These are phyloP conservation scores for Solanum habrochaites DNA, from an alignment of 257 asterid genomes.

Conservation along the genomic window DNA sequence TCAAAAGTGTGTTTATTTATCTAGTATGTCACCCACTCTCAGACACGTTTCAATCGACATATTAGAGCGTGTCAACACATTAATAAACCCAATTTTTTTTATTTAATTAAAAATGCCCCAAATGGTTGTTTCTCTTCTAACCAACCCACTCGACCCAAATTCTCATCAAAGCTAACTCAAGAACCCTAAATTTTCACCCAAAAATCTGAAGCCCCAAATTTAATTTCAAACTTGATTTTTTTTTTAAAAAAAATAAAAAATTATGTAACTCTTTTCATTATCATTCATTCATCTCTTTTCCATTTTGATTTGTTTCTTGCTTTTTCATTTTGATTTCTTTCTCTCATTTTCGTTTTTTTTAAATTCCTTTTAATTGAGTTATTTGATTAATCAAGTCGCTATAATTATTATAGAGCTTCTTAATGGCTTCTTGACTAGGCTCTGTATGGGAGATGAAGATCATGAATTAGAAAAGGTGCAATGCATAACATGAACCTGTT, in stretches of 20 bases:
- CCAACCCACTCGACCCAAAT: neutral
- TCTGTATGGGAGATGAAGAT: neutral
- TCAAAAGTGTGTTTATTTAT: neutral
- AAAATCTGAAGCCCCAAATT: neutral
- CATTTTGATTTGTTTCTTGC: neutral
- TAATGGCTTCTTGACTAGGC: neutral
- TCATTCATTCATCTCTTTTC: neutral
- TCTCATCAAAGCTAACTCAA: neutral
- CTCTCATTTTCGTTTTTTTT: neutral
- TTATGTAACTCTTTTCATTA: neutral
- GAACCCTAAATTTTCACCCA: neutral
- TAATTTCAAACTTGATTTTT: neutral
- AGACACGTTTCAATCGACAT: neutral
- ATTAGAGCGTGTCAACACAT: neutral
- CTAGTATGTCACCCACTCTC: neutral
- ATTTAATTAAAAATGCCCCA: neutral
- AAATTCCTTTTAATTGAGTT: neutral
- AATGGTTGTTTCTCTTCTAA: neutral
- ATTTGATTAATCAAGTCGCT: neutral
- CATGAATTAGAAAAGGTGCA: neutral
- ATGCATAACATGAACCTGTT: neutral
- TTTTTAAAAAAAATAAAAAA: too few species aligned
- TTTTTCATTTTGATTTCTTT: neutral
- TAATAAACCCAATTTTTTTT: neutral
- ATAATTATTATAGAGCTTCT: neutral